Percentiles rank a stretch among this genome's conserved stretches.
Evolutionary conservation across 1,284 basidiomycete species (phyloP).

Genomic region (Violaceomyces palustris): DNA sequence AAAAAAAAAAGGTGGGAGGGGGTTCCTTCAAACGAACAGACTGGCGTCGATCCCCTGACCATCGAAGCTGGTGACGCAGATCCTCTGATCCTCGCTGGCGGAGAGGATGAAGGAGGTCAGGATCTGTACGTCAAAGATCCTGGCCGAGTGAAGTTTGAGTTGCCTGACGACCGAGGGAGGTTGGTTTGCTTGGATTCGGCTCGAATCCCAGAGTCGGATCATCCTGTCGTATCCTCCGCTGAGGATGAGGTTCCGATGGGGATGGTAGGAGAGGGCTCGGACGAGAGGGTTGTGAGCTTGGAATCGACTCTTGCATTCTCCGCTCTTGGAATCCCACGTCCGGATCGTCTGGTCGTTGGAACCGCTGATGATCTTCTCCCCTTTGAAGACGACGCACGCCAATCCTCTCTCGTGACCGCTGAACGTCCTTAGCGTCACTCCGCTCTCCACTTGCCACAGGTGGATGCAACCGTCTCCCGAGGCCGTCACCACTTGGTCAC

Average conservation of each 20-base stretch:
- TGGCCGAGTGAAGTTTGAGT: conserved; percentile 9
- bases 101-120: conserved; percentile 31
- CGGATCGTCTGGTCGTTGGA: conserved; percentile 39
- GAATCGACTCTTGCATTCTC: conserved; percentile 17
- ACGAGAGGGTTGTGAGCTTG: conserved; percentile 29
- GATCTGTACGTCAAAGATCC: conserved; percentile 36
- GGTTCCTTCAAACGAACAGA: conserved; percentile 28
- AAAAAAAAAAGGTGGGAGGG: too few species aligned
- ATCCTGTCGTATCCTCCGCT: conserved; percentile 36
- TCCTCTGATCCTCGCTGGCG: conserved; percentile 30
- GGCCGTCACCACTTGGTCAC: conserved; percentile 23
- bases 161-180: conserved; percentile 6
- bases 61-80: conserved; percentile 31
- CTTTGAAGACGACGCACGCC: conserved; percentile 30
- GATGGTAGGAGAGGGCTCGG: conserved; percentile 24
- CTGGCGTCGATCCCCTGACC: conserved; percentile 17
- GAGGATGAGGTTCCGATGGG: conserved; percentile 12
- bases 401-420: conserved; percentile 27
- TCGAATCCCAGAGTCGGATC: conserved; percentile 24
- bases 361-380: conserved; percentile 27
- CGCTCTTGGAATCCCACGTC: conserved; percentile 30
- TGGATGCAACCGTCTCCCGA: conserved; percentile 35
- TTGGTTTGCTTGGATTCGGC: not conserved
- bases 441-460: conserved; percentile 29
- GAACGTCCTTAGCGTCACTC: conserved; percentile 21